These are phyloP conservation scores for Pseudomonodictys pantanalensis DNA, from an alignment of 495 filamentous ascomycete genomes.

Conservation along the genomic window DNA sequence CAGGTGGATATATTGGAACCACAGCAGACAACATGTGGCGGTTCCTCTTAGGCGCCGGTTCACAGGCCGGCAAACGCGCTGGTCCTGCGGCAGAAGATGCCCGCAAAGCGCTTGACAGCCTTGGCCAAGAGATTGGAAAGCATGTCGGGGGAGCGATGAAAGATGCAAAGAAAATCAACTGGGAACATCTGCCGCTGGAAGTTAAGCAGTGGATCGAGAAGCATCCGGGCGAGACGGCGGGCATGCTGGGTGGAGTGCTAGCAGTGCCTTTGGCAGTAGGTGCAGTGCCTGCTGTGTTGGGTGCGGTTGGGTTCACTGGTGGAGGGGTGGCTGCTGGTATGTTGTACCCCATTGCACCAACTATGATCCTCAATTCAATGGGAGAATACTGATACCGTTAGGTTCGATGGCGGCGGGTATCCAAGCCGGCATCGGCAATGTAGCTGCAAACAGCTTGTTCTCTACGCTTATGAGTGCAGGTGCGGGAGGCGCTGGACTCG, in stretches of 20 bases:
- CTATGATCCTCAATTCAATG: background rate
- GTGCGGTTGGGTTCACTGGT: constrained; percentile 1
- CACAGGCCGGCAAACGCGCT: background rate
- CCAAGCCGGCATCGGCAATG: constrained; percentile 5
- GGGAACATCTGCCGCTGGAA: background rate
- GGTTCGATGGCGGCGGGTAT: constrained; percentile 2
- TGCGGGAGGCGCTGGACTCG: constrained; percentile 22
- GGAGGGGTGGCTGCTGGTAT: constrained; percentile 5
- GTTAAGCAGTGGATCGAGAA: background rate
- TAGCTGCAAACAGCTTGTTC: constrained; percentile 14
- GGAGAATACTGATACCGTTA: background rate
- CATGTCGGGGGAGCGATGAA: background rate
- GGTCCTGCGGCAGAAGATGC: background rate
- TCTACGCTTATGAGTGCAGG: constrained; percentile 25
- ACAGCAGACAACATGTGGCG: background rate
- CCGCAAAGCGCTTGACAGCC: background rate
- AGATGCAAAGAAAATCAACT: background rate
- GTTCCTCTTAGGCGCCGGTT: background rate
- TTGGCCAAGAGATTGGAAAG: constrained; percentile 15
- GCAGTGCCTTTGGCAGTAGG: background rate
- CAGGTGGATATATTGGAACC: background rate
- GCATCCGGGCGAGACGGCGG: background rate
- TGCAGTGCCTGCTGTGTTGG: background rate
- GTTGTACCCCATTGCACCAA: background rate
- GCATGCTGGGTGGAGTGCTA: background rate